phyloP scores from a whole-genome alignment of 2,329 filamentous ascomycete genomes.

The Sphaerostilbella broomeana region DNA sequence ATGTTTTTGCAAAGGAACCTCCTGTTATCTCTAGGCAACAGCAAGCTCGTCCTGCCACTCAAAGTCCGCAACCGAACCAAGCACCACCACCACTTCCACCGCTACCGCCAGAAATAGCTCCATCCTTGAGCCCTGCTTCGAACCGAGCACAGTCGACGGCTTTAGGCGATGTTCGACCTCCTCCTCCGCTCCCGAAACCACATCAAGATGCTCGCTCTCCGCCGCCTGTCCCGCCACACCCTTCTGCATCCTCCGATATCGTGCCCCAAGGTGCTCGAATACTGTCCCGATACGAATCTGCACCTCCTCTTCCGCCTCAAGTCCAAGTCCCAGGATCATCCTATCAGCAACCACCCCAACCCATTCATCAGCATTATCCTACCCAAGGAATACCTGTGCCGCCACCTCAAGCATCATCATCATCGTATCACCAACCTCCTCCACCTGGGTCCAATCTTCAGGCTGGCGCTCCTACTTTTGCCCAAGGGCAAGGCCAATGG shows the following conservation, averaged over 20 bases:
- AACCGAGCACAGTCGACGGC: conserved; percentile 30
- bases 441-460: not conserved
- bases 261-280: conserved; percentile 16
- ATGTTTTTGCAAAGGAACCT: conserved; percentile 90
- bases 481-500: conserved; percentile 22
- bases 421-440: conserved; percentile 5
- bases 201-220: conserved; percentile 21
- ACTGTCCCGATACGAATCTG: conserved; percentile 41
- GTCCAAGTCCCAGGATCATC: conserved; percentile 1
- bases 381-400: too few relatives aligned
- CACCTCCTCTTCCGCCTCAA: conserved; percentile 39
- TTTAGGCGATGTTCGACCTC: conserved; percentile 31
- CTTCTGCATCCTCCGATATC: conserved; percentile 18
- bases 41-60: conserved; percentile 37
- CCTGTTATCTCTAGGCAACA: conserved; percentile 77
- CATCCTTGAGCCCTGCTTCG: conserved; percentile 30
- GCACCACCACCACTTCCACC: conserved; percentile 65
- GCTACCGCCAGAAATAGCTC: conserved; percentile 56
- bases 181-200: conserved; percentile 44
- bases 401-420: not conserved
- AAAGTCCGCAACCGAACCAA: conserved; percentile 21
- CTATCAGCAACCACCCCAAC: conserved; percentile 4
- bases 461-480: conserved; percentile 16
- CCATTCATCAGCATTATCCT: too few relatives aligned
- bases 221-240: conserved; percentile 23